phyloP scores from a whole-genome alignment of 2,329 filamentous ascomycete genomes.

The Xylariaceae sp. region DNA sequence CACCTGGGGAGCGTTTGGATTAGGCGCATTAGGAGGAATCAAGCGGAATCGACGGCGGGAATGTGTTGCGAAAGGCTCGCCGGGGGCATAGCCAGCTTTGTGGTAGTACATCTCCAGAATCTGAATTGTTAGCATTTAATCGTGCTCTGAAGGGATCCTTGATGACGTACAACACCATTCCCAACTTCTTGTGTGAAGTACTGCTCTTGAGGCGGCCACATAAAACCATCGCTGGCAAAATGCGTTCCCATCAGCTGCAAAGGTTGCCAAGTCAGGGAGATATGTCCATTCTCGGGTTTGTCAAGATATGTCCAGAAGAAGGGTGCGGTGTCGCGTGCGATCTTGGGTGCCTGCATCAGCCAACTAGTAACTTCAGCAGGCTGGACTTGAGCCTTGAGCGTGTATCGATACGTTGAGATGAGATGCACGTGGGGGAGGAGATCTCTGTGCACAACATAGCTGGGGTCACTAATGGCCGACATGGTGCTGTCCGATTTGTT shows the following conservation, averaged over 20 bases:
- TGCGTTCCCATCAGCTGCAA: constrained; percentile 70
- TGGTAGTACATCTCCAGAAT: constrained; percentile 88
- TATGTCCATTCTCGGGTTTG: constrained; percentile 77
- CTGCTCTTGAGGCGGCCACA: constrained; percentile 85
- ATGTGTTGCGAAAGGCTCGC: constrained; percentile 77
- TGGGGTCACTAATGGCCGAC: constrained; percentile 51
- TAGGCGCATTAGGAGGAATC: constrained; percentile 70
- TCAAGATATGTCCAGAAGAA: constrained; percentile 95
- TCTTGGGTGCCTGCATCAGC: constrained; percentile 81
- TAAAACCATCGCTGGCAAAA: constrained; percentile 89
- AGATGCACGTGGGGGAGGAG: constrained; percentile 88
- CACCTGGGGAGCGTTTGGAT: constrained; percentile 70
- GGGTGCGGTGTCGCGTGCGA: constrained; percentile 81
- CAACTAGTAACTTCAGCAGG: constrained; percentile 81
- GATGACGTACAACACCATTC: constrained; percentile 58
- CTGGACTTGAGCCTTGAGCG: constrained; percentile 72
- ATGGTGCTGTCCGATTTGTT: constrained; percentile 27
- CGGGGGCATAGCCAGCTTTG: constrained; percentile 78
- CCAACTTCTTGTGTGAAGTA: constrained; percentile 76
- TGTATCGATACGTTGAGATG: constrained; percentile 82
- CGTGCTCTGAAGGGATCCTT: constrained; percentile 5
- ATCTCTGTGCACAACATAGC: constrained; percentile 51
- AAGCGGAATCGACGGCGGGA: constrained; percentile 87
- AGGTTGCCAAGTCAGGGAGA: constrained; percentile 90
- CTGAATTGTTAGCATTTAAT: constrained; percentile 52